Evolutionary conservation across 1,284 basidiomycete genomes (phyloP), one percentile per base, ranked within the genome.

Genomic region (Phaffia rhodozyma): DNA sequence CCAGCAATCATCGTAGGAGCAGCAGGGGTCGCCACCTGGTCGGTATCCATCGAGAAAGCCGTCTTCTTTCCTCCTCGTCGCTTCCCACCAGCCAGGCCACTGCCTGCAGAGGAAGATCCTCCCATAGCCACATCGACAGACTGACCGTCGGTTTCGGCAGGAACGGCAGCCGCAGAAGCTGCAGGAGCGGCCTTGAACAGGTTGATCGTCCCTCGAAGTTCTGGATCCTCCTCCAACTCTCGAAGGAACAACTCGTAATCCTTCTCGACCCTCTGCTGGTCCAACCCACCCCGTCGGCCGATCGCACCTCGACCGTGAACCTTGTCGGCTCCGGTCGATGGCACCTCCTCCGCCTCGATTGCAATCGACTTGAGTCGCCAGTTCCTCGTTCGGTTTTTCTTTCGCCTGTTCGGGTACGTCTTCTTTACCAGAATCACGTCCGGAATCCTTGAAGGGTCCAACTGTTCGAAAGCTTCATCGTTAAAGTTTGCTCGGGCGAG

Each of bases 191-290:
- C 78, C 77, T 87, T 88, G 79, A 93, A 98, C 63, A 98, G 72
- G 76, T 97, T 96, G 71, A 98, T 86, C 21, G 84, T 84, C 21
- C 82, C 81, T 60, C 94, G 83, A 80, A 97, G 80, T 80, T 97
- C 94, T 59, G 88, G 86, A 77, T 98, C 94, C 76, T 98, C 94
- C 76, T 97, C 94, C 64, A 98, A 77, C 71, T 97, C 93, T 60
- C 89, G 83, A 76, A 98, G 78, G 84, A 98, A 98, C 67, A 91
- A 71, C 78, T 97, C 94, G 75, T 97, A 98, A 73, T 97, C 94
- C 73, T 90, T 85, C 73, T 97, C 92, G 67, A 97, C 90, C 78
- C 92, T 92, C 79, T 84, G 87, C 77, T 87, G 83, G 75, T 97
- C 93, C 60, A 91, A 79, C 53, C 92, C 92, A 50, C 92, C 92